Evolutionary conservation across 1,139 yeast genomes (phyloP), one percentile per base, ranked within the genome.

Genomic region (Candida sojae): DNA sequence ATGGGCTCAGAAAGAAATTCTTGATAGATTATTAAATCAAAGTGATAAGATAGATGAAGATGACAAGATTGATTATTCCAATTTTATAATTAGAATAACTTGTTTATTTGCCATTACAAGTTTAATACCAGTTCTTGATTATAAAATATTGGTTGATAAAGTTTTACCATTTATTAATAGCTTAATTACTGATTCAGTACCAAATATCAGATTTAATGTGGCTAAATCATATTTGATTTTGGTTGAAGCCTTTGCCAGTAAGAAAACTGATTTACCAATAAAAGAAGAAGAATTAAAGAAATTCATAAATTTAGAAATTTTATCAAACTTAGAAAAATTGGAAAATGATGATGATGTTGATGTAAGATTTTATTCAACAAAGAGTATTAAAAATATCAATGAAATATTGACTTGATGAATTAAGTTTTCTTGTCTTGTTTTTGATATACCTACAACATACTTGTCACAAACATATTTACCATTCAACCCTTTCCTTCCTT

Each of bases 191-290:
- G 99, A 93, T 69, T 79, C 84, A 4, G 97, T 93, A 48, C 97
- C 99, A 58, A 93, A 93, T 67, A 92, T 93, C 57, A 80, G 97
- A 64, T 93, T 93, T 73, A 93, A 92, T 66, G 92, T 89, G 54
- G 98, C 99, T 26, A 91, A 89, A 67, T 82, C 96, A 30, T 84
- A 87, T 62, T 77, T 82, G 41, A 75, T 78, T 21, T 72, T 88
- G 45, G 84, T 80, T 38, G 79, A 81, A 63, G 76, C 80, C 34
- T 75, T 82, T 57, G 59, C 68, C 43, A 58, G 56, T 44, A 57
- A 60, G 25, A 49, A 50, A 9, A 17, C 11, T 7, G 52, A 60
- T 33, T 60, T 49, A 45, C 47, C 54, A 17, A 58, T 61, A 35
- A 62, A 62, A 44, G 58, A 58, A 39, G 62, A 58, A 7, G 71